Base-by-base conservation (phyloP, 1,139 yeast species). In the Yamadazyma atmosphaerica region DNA sequence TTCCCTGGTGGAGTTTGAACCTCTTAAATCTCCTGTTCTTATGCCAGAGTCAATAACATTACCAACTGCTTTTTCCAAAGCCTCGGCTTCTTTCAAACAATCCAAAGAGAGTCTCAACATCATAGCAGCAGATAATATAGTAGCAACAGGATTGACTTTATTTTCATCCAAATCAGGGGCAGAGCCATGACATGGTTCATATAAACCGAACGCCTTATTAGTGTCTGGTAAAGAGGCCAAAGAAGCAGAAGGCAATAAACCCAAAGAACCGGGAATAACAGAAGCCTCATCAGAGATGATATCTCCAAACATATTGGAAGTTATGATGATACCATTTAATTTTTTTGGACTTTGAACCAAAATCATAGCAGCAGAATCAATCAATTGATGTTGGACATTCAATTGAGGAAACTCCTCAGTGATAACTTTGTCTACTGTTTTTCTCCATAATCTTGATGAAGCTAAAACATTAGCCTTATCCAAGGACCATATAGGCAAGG, bases 301-400 rank as follows among this genome's bases (percentile, higher is more conserved):
- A 62, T 92, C 98, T 55, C 98, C 98, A 66, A 92, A 92, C 96
- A 92, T 90, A 70, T 92, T 92, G 52, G 86, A 84, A 36, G 98
- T 90, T 58, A 92, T 81, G 40, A 92, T 79, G 36, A 92, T 77
- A 63, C 98, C 98, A 60, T 92, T 92, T 55, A 92, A 77, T 50
- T 82, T 82, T 35, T 89, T 84, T 54, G 98, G 98, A 47, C 78
- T 79, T 69, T 92, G 88, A 52, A 92, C 86, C 54, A 92, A 71
- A 55, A 90, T 89, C 98, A 92, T 92, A 36, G 98, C 98, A 36
- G 98, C 98, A 9, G 97, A 88, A 65, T 92, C 98, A 56, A 92
- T 90, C 65, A 92, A 79, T 72, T 92, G 98, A 66, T 92, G 96
- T 61, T 90, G 87, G 30, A 89, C 74, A 12, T 74, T 75, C 54